Base-by-base conservation (phyloP, 495 filamentous ascomycete genomes). In the Rhypophila decipiens region DNA sequence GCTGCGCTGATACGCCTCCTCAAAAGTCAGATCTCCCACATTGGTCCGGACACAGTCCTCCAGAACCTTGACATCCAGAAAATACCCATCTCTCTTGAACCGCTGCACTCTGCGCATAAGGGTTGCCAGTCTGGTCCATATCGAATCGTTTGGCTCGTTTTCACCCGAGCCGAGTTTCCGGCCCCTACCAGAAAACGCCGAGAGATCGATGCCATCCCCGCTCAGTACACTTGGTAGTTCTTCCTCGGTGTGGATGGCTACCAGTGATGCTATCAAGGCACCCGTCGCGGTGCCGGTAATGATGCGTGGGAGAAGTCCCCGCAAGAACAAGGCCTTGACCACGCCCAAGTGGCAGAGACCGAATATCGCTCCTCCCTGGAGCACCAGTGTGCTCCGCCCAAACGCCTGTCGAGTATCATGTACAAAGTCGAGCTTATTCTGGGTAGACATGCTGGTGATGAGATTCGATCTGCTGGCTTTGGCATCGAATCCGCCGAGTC, bases 291-390 rank as follows among this genome's bases (percentile, higher is more conserved):
- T 96, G 0, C 91, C 91, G 2, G 87, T 87, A 51, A 97, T 93
- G 51, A 97, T 94, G 8, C 90, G 76, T 13, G 91, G 91, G 23
- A 96, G 67, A 11, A 96, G 66, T 1, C 88, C 90, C n/a, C 85
- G 74, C 11, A 88, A 66, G 67, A 94, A 87, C 38, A 97, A 65
- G 1, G 90, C 90, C 57, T 89, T 94, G 39, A 95, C 86, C 0
- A 96, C 88, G 1, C 91, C 91, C 1, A 96, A 60, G 66, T 97
- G 91, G 54, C 88, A 96, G 5, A 95, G 66, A 0, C 90, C 91
- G 56, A 97, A 97, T 29, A 93, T 90, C 23, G 89, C 85, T 2
- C 91, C 91, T 18, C 91, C 91, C 60, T 96, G 90, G 3, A 97
- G 65, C 11, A 96, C 85, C 38, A 97, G 71, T 2, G 87, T 90